These are phyloP conservation scores for Zymoseptoria pseudotritici DNA, from an alignment of 2,329 filamentous ascomycete genomes.

Conservation along the genomic window DNA sequence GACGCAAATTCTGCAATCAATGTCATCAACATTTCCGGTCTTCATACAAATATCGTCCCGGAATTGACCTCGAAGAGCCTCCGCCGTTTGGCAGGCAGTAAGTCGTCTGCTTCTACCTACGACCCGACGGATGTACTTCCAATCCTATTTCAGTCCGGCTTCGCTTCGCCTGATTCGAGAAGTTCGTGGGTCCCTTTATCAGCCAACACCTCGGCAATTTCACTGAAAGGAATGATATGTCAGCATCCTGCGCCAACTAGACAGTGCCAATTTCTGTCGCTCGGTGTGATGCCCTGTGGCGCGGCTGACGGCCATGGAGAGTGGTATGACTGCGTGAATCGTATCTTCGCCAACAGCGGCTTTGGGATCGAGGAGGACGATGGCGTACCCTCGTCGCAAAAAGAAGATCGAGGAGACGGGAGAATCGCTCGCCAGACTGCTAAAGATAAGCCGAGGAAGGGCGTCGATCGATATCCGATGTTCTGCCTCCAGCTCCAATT, in stretches of 20 bases:
- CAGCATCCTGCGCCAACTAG: conserved; percentile 62
- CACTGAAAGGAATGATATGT: conserved; percentile 65
- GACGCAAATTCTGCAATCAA: conserved; percentile 38
- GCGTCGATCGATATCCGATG: conserved; percentile 78
- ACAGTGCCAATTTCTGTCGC: conserved; percentile 69
- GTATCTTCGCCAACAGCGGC: conserved; percentile 63
- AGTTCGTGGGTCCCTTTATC: conserved; percentile 63
- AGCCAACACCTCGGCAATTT: conserved; percentile 55
- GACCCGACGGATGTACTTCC: conserved; percentile 34
- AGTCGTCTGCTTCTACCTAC: conserved; percentile 3
- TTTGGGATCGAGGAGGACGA: conserved; percentile 59
- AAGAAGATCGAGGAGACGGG: conserved; percentile 32
- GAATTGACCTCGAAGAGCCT: conserved; percentile 25
- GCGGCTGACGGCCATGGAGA: conserved; percentile 52
- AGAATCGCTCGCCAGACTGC: conserved; percentile 47
- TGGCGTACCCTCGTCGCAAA: conserved; percentile 29
- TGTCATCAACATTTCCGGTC: conserved; percentile 12
- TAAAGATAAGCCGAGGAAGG: conserved; percentile 42
- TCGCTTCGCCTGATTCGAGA: conserved; percentile 48
- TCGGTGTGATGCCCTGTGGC: conserved; percentile 62
- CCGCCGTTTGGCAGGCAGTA: conserved; percentile 15
- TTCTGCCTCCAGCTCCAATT: conserved; percentile 60
- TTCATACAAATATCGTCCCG: conserved; percentile 11
- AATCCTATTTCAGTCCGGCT: conserved; percentile 59
- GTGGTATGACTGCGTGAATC: conserved; percentile 72